Evolutionary conservation across 257 asterid genomes (phyloP).

Genomic region (Misopates orontium): DNA sequence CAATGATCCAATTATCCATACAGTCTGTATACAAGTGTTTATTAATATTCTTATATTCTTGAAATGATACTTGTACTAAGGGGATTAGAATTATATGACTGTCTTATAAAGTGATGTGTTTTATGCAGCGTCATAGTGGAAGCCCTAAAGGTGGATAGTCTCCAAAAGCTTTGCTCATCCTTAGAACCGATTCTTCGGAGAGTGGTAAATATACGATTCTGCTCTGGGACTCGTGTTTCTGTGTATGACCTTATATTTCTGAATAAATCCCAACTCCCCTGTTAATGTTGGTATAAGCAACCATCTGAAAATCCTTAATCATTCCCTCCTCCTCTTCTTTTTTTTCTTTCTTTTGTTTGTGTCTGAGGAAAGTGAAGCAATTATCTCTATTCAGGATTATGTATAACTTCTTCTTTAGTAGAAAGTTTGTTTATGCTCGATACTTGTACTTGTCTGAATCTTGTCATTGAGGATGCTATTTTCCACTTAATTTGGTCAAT

Average conservation of each 20-base stretch:
- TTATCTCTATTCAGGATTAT: neutral
- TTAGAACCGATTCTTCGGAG: slow-evolving; percentile 93
- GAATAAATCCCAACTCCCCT: neutral
- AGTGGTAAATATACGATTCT: slow-evolving; percentile 66
- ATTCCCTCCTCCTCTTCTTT: neutral
- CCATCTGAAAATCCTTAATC: neutral
- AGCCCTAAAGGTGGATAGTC: slow-evolving; percentile 92
- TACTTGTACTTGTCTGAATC: neutral
- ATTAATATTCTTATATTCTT: neutral
- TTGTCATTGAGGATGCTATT: neutral
- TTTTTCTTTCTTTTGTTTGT: no score
- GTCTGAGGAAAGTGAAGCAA: neutral
- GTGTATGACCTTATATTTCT: neutral
- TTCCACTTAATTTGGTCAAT: neutral
- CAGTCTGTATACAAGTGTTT: neutral
- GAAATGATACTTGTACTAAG: slow-evolving; percentile 11
- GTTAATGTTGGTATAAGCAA: neutral
- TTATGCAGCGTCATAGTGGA: slow-evolving; percentile 91
- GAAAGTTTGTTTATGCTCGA: neutral
- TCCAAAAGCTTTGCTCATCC: slow-evolving; percentile 95
- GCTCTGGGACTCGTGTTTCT: neutral
- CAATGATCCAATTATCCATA: neutral
- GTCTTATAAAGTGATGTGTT: slow-evolving; percentile 17
- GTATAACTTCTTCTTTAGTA: neutral
- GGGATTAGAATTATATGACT: neutral